A percentile compares a stretch with the other conserved stretches of the same genome.
These are phyloP conservation scores for Solanum rostratum DNA, from an alignment of 257 asterid genomes.

Conservation along the genomic window DNA sequence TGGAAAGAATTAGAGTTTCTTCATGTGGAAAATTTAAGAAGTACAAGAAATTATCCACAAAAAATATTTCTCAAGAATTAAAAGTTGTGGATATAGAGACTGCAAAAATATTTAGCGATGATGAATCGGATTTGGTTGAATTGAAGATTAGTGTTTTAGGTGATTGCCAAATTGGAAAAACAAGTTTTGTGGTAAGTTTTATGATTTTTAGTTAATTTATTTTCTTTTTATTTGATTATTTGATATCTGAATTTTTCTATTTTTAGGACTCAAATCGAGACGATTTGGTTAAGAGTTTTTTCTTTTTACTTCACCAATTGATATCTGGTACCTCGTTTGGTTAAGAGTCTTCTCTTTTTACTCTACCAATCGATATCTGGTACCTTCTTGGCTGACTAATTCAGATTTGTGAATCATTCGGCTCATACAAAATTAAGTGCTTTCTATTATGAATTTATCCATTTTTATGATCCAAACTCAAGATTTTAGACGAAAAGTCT, in stretches of 20 bases:
- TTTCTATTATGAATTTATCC: not conserved
- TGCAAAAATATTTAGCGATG: constrained; percentile 15
- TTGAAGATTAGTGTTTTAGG: constrained; percentile 79
- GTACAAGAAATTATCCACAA: constrained; percentile 12
- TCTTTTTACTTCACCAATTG: not conserved
- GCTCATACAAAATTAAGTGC: accelerated
- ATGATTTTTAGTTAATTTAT: not conserved
- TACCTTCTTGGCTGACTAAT: not conserved
- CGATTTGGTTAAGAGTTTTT: not conserved
- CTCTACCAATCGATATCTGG: accelerated
- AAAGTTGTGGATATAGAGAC: not conserved
- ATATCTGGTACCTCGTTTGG: not conserved
- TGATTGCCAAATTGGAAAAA: constrained; percentile 85
- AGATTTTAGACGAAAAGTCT: not conserved
- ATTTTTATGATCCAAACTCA: not conserved
- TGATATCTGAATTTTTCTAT: not conserved
- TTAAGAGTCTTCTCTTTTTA: not conserved
- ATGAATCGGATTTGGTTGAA: constrained; percentile 70
- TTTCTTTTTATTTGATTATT: not conserved
- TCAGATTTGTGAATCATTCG: not conserved
- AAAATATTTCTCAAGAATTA: not conserved
- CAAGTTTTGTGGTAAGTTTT: constrained; percentile 59
- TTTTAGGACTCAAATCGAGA: accelerated
- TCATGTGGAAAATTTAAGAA: constrained; percentile 30
- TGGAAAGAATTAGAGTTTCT: constrained; percentile 47